A percentile compares a stretch with the other conserved stretches of the same genome.
These are phyloP conservation scores for Arthrobotrys iridis DNA, from an alignment of 2,329 filamentous ascomycete species.

Conservation along the genomic window DNA sequence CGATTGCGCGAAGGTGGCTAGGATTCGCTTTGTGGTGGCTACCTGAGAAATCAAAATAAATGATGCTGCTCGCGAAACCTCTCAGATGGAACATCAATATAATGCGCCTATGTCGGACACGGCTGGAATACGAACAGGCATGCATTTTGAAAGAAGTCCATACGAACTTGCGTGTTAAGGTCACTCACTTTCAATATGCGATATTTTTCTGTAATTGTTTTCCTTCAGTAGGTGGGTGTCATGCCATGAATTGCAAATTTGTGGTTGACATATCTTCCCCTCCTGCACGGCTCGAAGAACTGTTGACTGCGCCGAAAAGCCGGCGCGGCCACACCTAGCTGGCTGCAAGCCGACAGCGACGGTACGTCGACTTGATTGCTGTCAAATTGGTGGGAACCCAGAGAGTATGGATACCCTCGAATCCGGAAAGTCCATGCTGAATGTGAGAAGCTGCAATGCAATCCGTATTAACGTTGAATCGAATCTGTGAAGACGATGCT, in stretches of 20 bases:
- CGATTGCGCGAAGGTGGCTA: not conserved
- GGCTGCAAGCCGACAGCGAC: constrained; percentile 3
- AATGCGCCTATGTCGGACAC: constrained; percentile 14
- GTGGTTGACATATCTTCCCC: constrained; percentile 12
- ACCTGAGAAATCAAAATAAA: not conserved
- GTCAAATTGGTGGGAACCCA: constrained; percentile 25
- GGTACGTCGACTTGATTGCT: constrained; percentile 18
- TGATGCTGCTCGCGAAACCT: not conserved
- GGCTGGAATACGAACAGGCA: constrained; percentile 37
- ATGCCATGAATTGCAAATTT: constrained; percentile 24
- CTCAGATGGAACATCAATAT: constrained; percentile 1
- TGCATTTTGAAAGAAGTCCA: constrained; percentile 11
- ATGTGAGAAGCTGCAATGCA: constrained; percentile 43
- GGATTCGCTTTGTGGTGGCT: not conserved
- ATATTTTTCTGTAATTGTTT: constrained; percentile 26
- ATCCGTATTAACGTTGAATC: constrained; percentile 23
- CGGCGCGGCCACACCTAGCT: constrained; percentile 27
- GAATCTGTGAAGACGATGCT: constrained; percentile 5
- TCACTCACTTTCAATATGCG: constrained; percentile 11
- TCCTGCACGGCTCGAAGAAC: not conserved
- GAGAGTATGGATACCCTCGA: not conserved
- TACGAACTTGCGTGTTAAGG: not conserved
- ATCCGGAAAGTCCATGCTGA: constrained; percentile 46
- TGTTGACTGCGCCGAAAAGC: constrained; percentile 34
- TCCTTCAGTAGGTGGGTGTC: constrained; percentile 18